Evolutionary conservation across 768 basidiomycete genomes (phyloP).

Genomic region (Mycena vitilis): DNA sequence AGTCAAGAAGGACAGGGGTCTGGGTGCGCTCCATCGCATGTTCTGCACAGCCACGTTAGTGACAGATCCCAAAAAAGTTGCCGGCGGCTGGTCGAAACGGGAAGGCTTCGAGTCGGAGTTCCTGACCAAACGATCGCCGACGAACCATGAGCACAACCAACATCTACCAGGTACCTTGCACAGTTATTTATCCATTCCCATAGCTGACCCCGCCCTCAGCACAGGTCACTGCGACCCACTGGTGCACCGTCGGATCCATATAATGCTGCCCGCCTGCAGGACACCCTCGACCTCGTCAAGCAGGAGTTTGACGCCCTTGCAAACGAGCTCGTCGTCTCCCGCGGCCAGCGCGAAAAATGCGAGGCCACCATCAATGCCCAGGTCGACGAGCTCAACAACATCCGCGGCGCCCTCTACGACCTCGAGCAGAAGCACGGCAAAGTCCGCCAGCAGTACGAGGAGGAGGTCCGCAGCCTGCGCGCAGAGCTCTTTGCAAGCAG

Average conservation of each 20-base stretch:
- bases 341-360: constrained; percentile 30
- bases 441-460: constrained; percentile 88
- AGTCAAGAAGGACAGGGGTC: too few species aligned
- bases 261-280: constrained; percentile 26
- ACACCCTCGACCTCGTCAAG: constrained; percentile 29
- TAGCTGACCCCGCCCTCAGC: constrained; percentile 11
- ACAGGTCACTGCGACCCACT: constrained; percentile 20
- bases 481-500: constrained; percentile 70
- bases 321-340: constrained; percentile 19
- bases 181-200: neutral
- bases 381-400: constrained; percentile 89
- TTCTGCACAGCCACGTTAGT: too few species aligned
- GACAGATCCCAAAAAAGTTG: too few species aligned
- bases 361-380: constrained; percentile 72
- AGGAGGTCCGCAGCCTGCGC: constrained; percentile 81
- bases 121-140: neutral
- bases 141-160: neutral
- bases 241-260: constrained; percentile 24
- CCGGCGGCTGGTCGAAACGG: too few species aligned
- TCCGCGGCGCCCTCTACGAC: constrained; percentile 90
- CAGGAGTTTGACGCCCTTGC: constrained; percentile 30
- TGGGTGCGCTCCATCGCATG: too few species aligned
- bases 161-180: constrained; percentile 21
- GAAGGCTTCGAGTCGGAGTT: neutral
- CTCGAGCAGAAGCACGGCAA: constrained; percentile 90